Evolutionary conservation across 441 rosid species (phyloP), one percentile per base, ranked within the genome.

Genomic region (Heliophila coronopifolia): DNA sequence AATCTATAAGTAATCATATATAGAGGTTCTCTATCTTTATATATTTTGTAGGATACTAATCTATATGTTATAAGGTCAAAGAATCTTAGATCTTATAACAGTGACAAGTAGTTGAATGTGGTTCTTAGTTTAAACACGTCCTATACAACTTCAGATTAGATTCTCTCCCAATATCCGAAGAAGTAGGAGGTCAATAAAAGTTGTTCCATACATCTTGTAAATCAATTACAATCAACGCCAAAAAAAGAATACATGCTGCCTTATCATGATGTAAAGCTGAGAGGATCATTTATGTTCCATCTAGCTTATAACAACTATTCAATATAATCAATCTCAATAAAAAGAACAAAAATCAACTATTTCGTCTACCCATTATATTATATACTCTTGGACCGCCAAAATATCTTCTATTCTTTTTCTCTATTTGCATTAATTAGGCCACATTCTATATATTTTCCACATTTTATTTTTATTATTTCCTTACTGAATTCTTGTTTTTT

Each of bases 151-250:
- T 63, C 58, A 19, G n/a, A 53, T 46, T 28, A 54, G 26, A 62
- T 61, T 37, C 49, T 41, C 17, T 37, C 30, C 63, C 46, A 48
- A 34, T 22, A 55, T 50, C 69, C 69, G 46, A 58, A 58, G 50
- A 50, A 30, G 15, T 45, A 50, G 69, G 69, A 65, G 64, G 53
- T 27, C 48, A 22, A 34, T 18, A 30, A 57, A 65, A 57, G 59
- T 57, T 50, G 49, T 44, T 50, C 69, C 59, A 35, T 32, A 50
- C 28, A 28, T 57, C 54, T 36, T 43, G 37, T 44, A 44, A 58
- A 43, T 35, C 23, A 36, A 13, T 39, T 18, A 17, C 7, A 17
- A 13, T 43, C 16, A 20, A 31, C 20, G 32, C 32, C 11, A 12
- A 22, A 12, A 27, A 13, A 28, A 32, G 41, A 41, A 13, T 30